Evolutionary conservation across 1,139 yeast species (phyloP), one percentile per base, ranked within the genome.

Genomic region (Scheffersomyces insectosa): DNA sequence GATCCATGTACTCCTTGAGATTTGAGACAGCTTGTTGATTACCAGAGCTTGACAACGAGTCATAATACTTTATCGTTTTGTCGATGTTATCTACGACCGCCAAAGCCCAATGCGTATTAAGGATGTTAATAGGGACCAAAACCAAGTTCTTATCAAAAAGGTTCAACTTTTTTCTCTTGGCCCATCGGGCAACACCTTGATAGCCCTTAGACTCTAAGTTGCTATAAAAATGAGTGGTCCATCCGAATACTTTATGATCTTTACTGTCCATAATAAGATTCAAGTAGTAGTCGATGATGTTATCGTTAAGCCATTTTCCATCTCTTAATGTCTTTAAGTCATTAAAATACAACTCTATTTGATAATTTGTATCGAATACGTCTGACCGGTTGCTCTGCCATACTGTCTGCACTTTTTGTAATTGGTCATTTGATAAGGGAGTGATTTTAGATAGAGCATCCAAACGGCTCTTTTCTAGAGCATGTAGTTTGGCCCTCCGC

Each of bases 21-120:
- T 75, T 59, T 28, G 68, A 60, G 42, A 90, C 66, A 0, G 88
- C 84, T 11, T 70, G 67, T 13, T 75, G 72, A 40, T 87, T 82
- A 29, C 82, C 80, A 25, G 76, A 73, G 5, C 68, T 57, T 5
- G 55, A 46, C 50, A 93, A 68, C 0, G 98, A 91, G 63, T 93
- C 99, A 54, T 80, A 82, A 57, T 87, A 93, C 30, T 77, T 72
- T 41, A 93, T 82, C 29, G 79, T 71, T 51, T 76, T 75, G 10
- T 71, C 66, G 29, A 62, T 62, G 50, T 89, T 80, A 62, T 93
- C 85, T 30, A 93, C 76, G 25, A 85, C 85, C 0, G 95, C 91
- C 37, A 91, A 67, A 4, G 96, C 95, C 99, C 99, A 93, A 63
- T 93, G 99, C 1, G 93, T 79, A 43, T 85, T 83, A 64, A 80